phyloP scores from a whole-genome alignment of 1,139 yeast species.

The Hansenula sp. region DNA sequence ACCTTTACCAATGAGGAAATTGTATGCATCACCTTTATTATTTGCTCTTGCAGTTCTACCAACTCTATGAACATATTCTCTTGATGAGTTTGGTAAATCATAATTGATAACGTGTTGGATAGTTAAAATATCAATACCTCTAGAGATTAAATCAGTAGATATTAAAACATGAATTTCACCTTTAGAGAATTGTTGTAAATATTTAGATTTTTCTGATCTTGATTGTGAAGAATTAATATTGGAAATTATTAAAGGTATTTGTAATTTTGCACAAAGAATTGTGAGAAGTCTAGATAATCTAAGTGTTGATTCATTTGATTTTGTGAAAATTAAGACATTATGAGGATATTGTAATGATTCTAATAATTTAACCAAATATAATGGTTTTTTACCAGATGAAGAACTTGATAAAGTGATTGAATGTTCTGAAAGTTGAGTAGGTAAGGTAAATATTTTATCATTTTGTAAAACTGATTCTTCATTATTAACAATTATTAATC shows the following conservation, averaged over 20 bases:
- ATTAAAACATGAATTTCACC: slow-evolving; percentile 54
- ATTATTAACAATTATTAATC: slow-evolving; percentile 67
- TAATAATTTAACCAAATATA: slow-evolving; percentile 58
- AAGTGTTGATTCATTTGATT: slow-evolving; percentile 82
- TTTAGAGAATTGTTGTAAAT: slow-evolving; percentile 52
- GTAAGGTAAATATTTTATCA: slow-evolving; percentile 50
- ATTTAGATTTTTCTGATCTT: slow-evolving; percentile 38
- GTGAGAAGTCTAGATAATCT: slow-evolving; percentile 62
- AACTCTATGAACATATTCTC: slow-evolving; percentile 92
- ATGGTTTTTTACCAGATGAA: slow-evolving; percentile 68
- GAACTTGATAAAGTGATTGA: slow-evolving; percentile 47
- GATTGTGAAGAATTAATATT: slow-evolving; percentile 35
- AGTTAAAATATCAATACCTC: slow-evolving; percentile 82
- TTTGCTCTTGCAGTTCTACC: slow-evolving; percentile 98
- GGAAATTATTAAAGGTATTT: slow-evolving; percentile 18
- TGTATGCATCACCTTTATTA: slow-evolving; percentile 67
- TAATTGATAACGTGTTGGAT: slow-evolving; percentile 81
- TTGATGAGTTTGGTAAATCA: slow-evolving; percentile 82
- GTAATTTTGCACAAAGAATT: slow-evolving; percentile 34
- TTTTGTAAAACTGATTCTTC: slow-evolving; percentile 37
- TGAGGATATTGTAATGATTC: slow-evolving; percentile 22
- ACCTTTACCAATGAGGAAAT: slow-evolving; percentile 67
- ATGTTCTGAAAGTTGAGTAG: slow-evolving; percentile 50
- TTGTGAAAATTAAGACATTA: slow-evolving; percentile 64
- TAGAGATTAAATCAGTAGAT: slow-evolving; percentile 89